Conservation (phyloP, 192 early-diverging fungal genomes). For the Podila clonocystis region DNA sequence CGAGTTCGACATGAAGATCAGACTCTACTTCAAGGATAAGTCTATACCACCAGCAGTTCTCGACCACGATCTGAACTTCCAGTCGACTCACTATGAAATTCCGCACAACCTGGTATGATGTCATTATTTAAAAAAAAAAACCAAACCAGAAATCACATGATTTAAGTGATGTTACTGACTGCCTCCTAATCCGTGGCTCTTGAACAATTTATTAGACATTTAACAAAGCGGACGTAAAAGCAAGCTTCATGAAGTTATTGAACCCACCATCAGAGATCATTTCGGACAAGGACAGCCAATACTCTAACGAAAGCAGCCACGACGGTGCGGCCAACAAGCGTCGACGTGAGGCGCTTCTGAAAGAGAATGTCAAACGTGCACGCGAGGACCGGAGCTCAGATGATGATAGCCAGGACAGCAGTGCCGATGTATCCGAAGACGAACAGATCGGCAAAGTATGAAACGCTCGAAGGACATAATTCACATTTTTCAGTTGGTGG, state of each 20-base stretch:
- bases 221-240: conserved; percentile 35
- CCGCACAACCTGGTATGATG: conserved; percentile 50
- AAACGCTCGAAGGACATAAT: neutral
- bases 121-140: no score
- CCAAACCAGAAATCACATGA: neutral
- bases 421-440: conserved; percentile 15
- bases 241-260: conserved; percentile 38
- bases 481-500: neutral
- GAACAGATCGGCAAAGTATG: conserved; percentile 31
- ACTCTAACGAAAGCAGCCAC: conserved; percentile 10
- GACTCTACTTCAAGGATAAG: conserved; percentile 59
- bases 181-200: no score
- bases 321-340: conserved; percentile 30
- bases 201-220: conserved; percentile 22
- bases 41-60: conserved; percentile 44
- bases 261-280: conserved; percentile 27
- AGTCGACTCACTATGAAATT: conserved; percentile 54
- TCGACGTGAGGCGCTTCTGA: conserved; percentile 12
- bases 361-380: conserved; percentile 29
- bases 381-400: conserved; percentile 39
- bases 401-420: conserved; percentile 29
- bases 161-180: neutral
- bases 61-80: conserved; percentile 65
- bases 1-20: conserved; percentile 68
- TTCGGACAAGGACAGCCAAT: conserved; percentile 8